These are phyloP conservation scores for Astraeus odoratus DNA, from an alignment of 768 basidiomycete genomes.

Conservation along the genomic window DNA sequence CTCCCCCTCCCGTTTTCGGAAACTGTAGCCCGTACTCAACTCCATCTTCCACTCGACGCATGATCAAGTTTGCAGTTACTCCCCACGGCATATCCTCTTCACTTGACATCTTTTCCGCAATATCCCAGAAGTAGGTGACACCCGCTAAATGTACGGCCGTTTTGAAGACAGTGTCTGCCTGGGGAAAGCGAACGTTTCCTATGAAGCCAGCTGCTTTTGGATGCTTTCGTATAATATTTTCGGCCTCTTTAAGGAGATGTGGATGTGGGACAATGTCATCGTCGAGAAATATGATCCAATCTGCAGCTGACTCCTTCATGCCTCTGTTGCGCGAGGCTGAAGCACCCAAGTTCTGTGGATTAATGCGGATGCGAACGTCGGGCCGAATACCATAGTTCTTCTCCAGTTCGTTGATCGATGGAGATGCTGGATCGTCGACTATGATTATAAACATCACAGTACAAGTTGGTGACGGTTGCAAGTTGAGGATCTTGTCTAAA, in stretches of 20 bases:
- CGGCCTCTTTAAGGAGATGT: constrained; percentile 39
- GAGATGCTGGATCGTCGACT: constrained; percentile 46
- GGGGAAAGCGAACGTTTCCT: constrained; percentile 44
- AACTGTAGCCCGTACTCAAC: constrained; percentile 41
- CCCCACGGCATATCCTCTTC: constrained; percentile 52
- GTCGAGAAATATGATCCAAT: constrained; percentile 56
- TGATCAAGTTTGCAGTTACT: constrained; percentile 53
- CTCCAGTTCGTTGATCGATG: constrained; percentile 32
- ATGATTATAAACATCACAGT: constrained; percentile 52
- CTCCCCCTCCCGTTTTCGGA: constrained; percentile 60
- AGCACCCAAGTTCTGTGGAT: constrained; percentile 42
- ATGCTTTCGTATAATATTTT: constrained; percentile 39
- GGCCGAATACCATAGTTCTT: constrained; percentile 34
- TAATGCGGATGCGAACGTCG: constrained; percentile 49
- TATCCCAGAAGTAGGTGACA: constrained; percentile 58
- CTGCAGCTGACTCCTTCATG: constrained; percentile 46
- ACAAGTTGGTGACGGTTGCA: constrained; percentile 37
- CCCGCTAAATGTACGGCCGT: constrained; percentile 50
- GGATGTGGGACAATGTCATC: constrained; percentile 43
- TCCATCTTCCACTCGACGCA: constrained; percentile 37
- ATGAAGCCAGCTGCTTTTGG: constrained; percentile 49
- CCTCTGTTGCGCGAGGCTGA: constrained; percentile 51
- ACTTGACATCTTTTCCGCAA: constrained; percentile 39
- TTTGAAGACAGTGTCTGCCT: constrained; percentile 41
- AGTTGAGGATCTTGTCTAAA: constrained; percentile 37